Percentiles rank a stretch among this genome's conserved stretches.
Conservation (phyloP, 2,329 filamentous ascomycete genomes). For the Pseudogymnoascus sp. region DNA sequence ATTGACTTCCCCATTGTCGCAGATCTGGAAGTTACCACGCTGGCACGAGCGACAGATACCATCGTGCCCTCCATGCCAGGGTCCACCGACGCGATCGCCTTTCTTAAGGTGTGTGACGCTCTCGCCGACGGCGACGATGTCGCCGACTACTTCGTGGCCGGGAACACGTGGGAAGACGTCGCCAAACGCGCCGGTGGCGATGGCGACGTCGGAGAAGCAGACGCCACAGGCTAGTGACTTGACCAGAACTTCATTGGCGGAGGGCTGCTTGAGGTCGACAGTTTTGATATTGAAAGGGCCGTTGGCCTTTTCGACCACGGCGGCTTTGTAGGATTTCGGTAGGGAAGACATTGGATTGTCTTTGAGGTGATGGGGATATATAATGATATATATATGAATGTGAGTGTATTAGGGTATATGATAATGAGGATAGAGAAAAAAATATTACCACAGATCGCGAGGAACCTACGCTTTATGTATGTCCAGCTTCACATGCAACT, state of each 20-base stretch:
- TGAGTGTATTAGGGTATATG: neutral
- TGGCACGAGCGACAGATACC: constrained; percentile 54
- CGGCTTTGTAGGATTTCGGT: constrained; percentile 60
- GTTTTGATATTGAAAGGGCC: constrained; percentile 51
- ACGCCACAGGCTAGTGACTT: constrained; percentile 67
- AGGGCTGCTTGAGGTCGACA: constrained; percentile 47
- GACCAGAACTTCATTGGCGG: constrained; percentile 53
- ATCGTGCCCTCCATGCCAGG: constrained; percentile 63
- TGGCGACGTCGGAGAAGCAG: constrained; percentile 53
- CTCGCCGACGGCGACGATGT: constrained; percentile 52
- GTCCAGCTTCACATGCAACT: neutral
- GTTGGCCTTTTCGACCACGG: constrained; percentile 47
- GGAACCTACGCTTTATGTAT: neutral
- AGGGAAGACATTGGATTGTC: constrained; percentile 33
- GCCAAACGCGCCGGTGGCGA: constrained; percentile 43
- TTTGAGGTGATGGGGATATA: too few relatives aligned
- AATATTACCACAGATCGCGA: neutral
- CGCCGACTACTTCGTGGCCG: constrained; percentile 66
- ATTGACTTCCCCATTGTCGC: constrained; percentile 53
- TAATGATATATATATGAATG: too few relatives aligned
- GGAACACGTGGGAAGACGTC: constrained; percentile 53
- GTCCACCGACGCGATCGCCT: constrained; percentile 59
- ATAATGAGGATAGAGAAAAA: neutral
- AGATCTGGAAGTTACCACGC: constrained; percentile 59
- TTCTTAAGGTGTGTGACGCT: constrained; percentile 49